Evolutionary conservation across 2,329 filamentous ascomycete genomes (phyloP).

Genomic region (Botrytis deweyae): DNA sequence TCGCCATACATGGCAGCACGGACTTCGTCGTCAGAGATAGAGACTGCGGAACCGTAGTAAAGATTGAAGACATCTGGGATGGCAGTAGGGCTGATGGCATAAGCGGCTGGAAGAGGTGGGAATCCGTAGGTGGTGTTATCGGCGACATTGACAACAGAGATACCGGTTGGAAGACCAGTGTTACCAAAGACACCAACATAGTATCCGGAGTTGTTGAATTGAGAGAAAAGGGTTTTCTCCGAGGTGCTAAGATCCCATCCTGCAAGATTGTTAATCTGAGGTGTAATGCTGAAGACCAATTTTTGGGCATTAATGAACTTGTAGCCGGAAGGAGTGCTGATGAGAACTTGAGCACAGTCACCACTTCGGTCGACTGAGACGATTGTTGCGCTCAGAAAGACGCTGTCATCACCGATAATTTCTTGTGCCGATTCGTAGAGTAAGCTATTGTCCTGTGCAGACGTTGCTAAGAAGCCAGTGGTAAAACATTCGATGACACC

Average conservation of each 20-base stretch:
- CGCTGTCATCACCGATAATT: conserved; percentile 19
- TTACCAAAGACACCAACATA: conserved; percentile 43
- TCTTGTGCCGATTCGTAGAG: conserved; percentile 26
- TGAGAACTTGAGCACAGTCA: conserved; percentile 35
- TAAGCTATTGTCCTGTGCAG: conserved; percentile 24
- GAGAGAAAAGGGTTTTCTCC: conserved; percentile 42
- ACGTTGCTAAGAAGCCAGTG: conserved; percentile 25
- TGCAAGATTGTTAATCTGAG: conserved; percentile 40
- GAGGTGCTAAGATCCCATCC: conserved; percentile 41
- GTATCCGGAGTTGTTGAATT: conserved; percentile 43
- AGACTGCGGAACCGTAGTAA: conserved; percentile 25
- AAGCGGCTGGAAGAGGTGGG: conserved; percentile 39
- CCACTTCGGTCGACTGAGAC: conserved; percentile 24
- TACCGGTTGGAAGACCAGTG: conserved; percentile 39
- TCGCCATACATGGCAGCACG: conserved; percentile 25
- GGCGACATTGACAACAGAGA: conserved; percentile 36
- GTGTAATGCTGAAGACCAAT: conserved; percentile 46
- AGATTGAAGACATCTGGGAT: conserved; percentile 25
- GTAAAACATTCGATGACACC: conserved; percentile 24
- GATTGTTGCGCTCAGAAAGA: conserved; percentile 27
- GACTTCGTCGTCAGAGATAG: conserved; percentile 25
- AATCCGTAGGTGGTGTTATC: conserved; percentile 36
- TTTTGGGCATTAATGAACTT: conserved; percentile 43
- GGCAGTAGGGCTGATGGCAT: conserved; percentile 31
- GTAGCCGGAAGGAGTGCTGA: conserved; percentile 37